Evolutionary conservation across 768 basidiomycete genomes (phyloP), one percentile per base, ranked within the genome.

Genomic region (Melanogaster broomeanus): DNA sequence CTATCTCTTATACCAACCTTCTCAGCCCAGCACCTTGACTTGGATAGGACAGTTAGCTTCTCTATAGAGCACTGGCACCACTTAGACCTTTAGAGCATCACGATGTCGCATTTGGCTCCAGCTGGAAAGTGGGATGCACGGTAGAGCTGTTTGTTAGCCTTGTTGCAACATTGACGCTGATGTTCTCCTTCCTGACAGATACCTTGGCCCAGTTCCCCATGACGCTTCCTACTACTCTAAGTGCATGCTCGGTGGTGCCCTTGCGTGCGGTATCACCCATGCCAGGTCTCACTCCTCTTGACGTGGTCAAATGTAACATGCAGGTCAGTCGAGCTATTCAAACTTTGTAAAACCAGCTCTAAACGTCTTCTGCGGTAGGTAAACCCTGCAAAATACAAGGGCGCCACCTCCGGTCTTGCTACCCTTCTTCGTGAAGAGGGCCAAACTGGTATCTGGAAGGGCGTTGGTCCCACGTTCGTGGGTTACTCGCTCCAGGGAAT

Each of bases 401-500:
- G 89, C 52, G 82, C 87, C 57, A 61, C 75, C 42, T 74, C 80
- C 45, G 76, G 80, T 58, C 74, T 93, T 56, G 77, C 78, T 51
- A 77, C 79, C 34, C 83, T 94, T 65, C 48, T 88, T 49, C 82
- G 81, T 37, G 90, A 92, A 69, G 90, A 95, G 72, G 90, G 94
- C 62, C 72, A 84, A 53, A 83, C 71, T 34, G 95, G 92, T 71
- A 83, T 97, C 72, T 89, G 93, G 85, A 98, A 96, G 73, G 95
- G 95, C 64, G 77, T 97, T 67, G 90, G 90, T 33, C 95, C 95
- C 48, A 98, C 95, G 53, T 77, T 93, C 56, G 78, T 96, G 72
- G 93, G 95, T 57, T 95, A 95, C 78, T 91, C 92, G 9, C 81
- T 93, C 63, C 95, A 97, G 76, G 95, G 95, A 69, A 87, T 94